Evolutionary conservation across 495 filamentous ascomycete species (phyloP).

Genomic region (Bryoglossum gracile): DNA sequence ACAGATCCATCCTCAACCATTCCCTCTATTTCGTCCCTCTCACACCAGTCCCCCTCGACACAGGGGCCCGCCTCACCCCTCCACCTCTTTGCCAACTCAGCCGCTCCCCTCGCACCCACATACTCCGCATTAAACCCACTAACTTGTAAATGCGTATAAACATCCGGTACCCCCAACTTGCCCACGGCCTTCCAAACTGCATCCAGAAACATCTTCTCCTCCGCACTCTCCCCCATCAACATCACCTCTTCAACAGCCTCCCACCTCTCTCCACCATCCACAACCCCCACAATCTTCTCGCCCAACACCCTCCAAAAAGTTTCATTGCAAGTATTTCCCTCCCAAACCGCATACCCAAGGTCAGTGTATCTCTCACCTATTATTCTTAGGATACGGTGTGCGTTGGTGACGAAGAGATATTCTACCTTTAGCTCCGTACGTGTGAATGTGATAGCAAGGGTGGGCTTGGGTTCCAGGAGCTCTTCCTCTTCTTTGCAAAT

Average conservation of each 20-base stretch:
- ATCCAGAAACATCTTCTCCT: constrained; percentile 8
- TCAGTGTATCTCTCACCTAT: neutral
- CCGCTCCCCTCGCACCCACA: constrained; percentile 9
- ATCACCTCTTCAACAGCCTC: neutral
- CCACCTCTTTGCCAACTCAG: constrained; percentile 8
- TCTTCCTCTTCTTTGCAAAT: neutral
- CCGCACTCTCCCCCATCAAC: constrained; percentile 7
- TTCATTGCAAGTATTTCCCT: neutral
- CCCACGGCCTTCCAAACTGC: constrained; percentile 8
- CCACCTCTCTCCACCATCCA: neutral
- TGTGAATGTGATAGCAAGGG: neutral
- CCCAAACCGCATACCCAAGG: neutral
- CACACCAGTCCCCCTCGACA: constrained; percentile 9
- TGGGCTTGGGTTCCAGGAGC: neutral
- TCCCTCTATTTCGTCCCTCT: too few species aligned
- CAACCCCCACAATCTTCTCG: neutral
- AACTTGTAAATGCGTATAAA: neutral
- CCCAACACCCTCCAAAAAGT: neutral
- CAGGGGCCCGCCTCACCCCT: neutral
- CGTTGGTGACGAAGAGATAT: neutral
- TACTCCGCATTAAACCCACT: constrained; percentile 4
- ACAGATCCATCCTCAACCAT: too few species aligned
- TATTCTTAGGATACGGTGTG: neutral
- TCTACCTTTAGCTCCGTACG: neutral
- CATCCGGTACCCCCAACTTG: neutral